Base-by-base conservation (phyloP, 2,329 filamentous ascomycete species). In the Madurella mycetomatis region DNA sequence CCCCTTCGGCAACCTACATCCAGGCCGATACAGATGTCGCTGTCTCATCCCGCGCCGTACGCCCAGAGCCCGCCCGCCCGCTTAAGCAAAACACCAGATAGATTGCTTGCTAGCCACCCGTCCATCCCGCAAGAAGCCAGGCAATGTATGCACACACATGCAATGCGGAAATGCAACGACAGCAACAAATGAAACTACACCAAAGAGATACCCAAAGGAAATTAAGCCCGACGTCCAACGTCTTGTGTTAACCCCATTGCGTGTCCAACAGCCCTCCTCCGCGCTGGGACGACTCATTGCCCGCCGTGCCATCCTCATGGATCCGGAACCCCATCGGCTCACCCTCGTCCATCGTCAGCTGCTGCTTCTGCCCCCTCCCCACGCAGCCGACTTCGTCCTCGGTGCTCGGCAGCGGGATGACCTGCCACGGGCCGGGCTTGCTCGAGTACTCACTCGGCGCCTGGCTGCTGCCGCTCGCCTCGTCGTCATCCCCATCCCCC, bases 371-470 rank as follows among this genome's bases (percentile, higher is more conserved):
- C 31, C 2, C 17, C n/a, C 11, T 40, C 40, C 37, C 37, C 4
- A 9, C 32, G 19, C 13, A 18, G 12, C 9, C 46, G 30, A 16
- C 25, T 41, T 46, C 40, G 9, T 44, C 31, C 18, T 25, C 18
- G 41, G 15, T 3, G 9, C n/a, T 41, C 2, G 43, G 41, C 55
- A 16, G 40, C 5, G 31, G 34, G 9, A 68, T 67, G 11, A 62
- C 43, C 19, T 61, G 59, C 72, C 72, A 77, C 9, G 70, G 69
- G 15, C 66, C 70, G 56, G 78, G 76, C 12, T 74, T 81, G 63
- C 75, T 80, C 5, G 79, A 76, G 60, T 83, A 83, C 62, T 83
- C 80, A 16, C 76, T 80, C 1, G 81, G 81, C 60, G 74, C 72
- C 64, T 78, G 79, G 62, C 79, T 82, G 32, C 58, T 54, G 5